Evolutionary conservation across 2,329 filamentous ascomycete species (phyloP), one percentile per base, ranked within the genome.

Genomic region (Aureobasidium sp.): DNA sequence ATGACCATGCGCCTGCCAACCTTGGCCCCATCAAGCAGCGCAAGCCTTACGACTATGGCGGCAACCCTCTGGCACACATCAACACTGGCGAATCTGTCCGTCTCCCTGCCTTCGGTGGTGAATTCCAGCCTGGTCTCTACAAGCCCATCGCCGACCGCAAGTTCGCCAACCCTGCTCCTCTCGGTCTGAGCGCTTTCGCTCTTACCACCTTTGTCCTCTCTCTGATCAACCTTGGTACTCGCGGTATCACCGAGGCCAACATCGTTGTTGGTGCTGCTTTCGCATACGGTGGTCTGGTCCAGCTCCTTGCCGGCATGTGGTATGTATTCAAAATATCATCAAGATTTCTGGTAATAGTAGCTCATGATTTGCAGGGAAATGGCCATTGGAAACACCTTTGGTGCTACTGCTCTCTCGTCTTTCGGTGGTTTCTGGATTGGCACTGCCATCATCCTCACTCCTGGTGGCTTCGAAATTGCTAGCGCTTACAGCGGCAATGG

Each of bases 391-490:
- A 85, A 85, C 74, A 85, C 82, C 13, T 85, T 85, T 59, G 83
- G 82, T 76, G 82, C 81, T 36, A 85, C 82, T 7, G 81, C 84
- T 9, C 81, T 85, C 62, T 81, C 80, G 45, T 83, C 81, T 3
- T 86, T 85, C 68, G 82, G 82, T 62, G 82, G 82, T 63, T 85
- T 85, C 75, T 85, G 82, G 83, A 77, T 85, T 64, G 78, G 80
- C 29, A 83, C 81, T 66, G 81, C 78, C 66, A 83, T 85, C 74
- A 81, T 84, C 65, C 73, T 82, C 21, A 80, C 79, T 2, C 78
- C 83, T 4, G 81, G 79, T 55, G 78, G 77, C 9, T 80, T 80
- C 64, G 55, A 71, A 14, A 83, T 85, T 66, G 74, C 76, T 48
- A 69, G 67, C 0, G 74, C 74, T 1, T 80, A 84, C 61, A 53